Conservation (phyloP, 768 basidiomycete genomes). For the Panellus pusillus region DNA sequence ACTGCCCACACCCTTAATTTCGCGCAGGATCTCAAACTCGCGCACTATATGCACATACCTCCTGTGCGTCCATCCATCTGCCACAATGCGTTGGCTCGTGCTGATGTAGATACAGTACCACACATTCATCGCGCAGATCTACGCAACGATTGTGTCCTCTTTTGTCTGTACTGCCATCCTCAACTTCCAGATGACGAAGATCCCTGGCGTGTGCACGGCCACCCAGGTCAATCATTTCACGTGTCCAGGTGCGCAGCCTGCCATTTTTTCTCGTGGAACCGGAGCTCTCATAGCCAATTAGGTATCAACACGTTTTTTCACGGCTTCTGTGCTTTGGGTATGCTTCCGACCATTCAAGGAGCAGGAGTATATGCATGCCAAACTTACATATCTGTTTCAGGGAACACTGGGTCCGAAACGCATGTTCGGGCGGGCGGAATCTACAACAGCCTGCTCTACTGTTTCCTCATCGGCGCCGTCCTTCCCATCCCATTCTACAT, state of each 20-base stretch:
- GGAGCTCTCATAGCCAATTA: no score
- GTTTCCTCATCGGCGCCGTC: slow-evolving; percentile 36
- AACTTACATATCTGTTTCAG: slow-evolving; percentile 13
- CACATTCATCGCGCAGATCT: slow-evolving; percentile 36
- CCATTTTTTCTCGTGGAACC: no score
- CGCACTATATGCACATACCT: slow-evolving; percentile 35
- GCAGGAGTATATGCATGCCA: background rate
- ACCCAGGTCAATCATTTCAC: slow-evolving; percentile 33
- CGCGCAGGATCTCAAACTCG: slow-evolving; percentile 31
- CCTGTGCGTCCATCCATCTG: background rate
- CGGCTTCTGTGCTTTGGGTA: slow-evolving; percentile 21
- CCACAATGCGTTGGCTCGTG: no score
- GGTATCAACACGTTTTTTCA: slow-evolving; percentile 39
- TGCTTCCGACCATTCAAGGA: background rate
- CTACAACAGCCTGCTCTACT: slow-evolving; percentile 25
- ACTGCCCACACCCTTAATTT: slow-evolving; percentile 29
- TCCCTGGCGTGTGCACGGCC: slow-evolving; percentile 34
- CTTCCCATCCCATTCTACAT: slow-evolving; percentile 34
- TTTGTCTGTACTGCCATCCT: slow-evolving; percentile 29
- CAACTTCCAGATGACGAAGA: slow-evolving; percentile 31
- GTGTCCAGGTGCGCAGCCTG: slow-evolving; percentile 26
- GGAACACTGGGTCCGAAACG: slow-evolving; percentile 32
- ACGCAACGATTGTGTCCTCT: slow-evolving; percentile 35
- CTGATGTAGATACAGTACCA: slow-evolving; percentile 3
- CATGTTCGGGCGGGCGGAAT: slow-evolving; percentile 33